Base-by-base conservation (phyloP, 257 asterid genomes). In the Leptodermis oblonga region DNA sequence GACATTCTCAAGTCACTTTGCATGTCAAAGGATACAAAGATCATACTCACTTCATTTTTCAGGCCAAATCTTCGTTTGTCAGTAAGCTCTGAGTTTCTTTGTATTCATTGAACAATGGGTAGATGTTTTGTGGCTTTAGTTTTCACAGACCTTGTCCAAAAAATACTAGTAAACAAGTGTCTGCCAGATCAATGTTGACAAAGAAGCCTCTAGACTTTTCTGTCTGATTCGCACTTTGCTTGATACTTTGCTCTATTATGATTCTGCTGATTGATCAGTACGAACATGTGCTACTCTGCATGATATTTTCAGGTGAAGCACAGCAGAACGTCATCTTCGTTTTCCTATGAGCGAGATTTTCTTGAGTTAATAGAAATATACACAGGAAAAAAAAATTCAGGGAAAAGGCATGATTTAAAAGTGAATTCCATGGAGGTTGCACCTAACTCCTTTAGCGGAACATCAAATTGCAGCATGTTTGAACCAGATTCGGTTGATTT, bases 1-100 rank as follows among this genome's bases (percentile, higher is more conserved):
- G 95, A 89, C 80, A 89, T 89, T 82, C 74, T 87, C 69, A 84
- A 89, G 85, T 87, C 96, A 70, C 77, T 89, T 68, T 67, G 83
- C 81, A 82, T 87, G 95, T 80, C 90, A 51, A 72, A 77, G 43
- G 83, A 76, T 62, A 75, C 86, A 31, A 74, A 80, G 76, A 49
- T 81, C 80, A 86, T 85, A 68, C 52, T 71, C 74, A 89, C 95
- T 67, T 82, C 95, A 48, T 89, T 89, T 84, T 89, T 85, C 83
- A 78, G 92, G 79, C 88, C 94, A 45, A 89, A 87, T 73, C 94
- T 89, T 73, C 84, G 85, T 48, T 89, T 89, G 74, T 80, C 84
- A 74, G 95, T 89, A 62, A 85, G 88, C 75, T 62, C 52, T 76
- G 58, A 26, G 23, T 64, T 67, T 71, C 78, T 74, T 43, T 51